These are phyloP conservation scores for Tulasnella sp. DNA, from an alignment of 768 basidiomycete genomes.

Conservation along the genomic window DNA sequence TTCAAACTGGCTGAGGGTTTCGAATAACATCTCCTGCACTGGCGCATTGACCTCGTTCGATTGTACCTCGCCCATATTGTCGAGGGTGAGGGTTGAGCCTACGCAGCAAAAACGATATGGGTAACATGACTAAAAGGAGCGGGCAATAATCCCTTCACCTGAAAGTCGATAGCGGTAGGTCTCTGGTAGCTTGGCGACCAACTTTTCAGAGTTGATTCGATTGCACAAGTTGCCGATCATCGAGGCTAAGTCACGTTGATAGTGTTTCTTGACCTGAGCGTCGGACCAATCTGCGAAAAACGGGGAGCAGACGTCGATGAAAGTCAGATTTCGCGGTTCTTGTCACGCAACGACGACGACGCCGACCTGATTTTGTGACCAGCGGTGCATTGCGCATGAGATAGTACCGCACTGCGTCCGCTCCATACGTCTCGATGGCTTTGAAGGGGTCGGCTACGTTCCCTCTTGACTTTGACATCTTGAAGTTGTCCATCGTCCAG, in stretches of 20 bases:
- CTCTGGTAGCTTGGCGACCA: conserved; percentile 41
- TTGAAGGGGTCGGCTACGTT: conserved; percentile 84
- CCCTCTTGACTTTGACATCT: conserved; percentile 89
- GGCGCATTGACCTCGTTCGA: neutral
- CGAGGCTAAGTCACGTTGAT: conserved; percentile 44
- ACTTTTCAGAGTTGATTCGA: conserved; percentile 62
- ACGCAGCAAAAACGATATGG: neutral
- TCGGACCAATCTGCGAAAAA: conserved; percentile 70
- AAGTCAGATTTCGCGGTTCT: no score
- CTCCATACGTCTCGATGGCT: conserved; percentile 67
- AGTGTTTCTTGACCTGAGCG: conserved; percentile 62
- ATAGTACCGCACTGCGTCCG: conserved; percentile 80
- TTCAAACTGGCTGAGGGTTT: conserved; percentile 36
- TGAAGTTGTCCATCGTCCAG: conserved; percentile 81
- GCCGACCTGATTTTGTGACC: conserved; percentile 74
- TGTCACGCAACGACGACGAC: no score
- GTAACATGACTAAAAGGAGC: neutral
- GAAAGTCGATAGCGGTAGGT: conserved; percentile 13
- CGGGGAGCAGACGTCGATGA: neutral
- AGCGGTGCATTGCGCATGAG: conserved; percentile 78
- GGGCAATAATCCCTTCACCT: no score
- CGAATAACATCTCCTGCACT: neutral
- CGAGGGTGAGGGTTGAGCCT: neutral
- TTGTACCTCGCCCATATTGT: neutral
- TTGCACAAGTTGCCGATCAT: conserved; percentile 77